Evolutionary conservation across 2,329 filamentous ascomycete species (phyloP).

Genomic region (Cladorrhinum sp.): DNA sequence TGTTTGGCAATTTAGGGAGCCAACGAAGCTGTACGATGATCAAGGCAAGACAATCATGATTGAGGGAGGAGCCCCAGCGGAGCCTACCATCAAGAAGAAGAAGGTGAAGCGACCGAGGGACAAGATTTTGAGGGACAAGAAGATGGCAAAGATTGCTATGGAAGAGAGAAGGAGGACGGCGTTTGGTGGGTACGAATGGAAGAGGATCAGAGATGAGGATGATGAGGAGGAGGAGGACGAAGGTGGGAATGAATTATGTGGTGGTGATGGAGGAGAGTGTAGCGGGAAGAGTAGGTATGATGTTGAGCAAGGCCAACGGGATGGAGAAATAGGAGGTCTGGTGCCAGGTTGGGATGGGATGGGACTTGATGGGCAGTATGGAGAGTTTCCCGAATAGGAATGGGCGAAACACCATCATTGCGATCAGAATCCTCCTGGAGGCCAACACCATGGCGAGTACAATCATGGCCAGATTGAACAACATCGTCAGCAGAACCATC

Average conservation of each 20-base stretch:
- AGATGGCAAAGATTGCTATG: conserved; percentile 65
- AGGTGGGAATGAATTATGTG: neutral
- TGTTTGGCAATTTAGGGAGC: conserved; percentile 48
- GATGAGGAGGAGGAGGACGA: neutral
- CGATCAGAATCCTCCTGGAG: neutral
- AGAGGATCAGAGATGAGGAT: conserved; percentile 40
- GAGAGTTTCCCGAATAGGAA: neutral
- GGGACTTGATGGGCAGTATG: conserved; percentile 2
- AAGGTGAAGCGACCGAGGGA: conserved; percentile 82
- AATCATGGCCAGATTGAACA: neutral
- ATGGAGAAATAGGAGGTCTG: neutral
- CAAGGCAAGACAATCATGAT: neutral
- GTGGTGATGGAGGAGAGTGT: neutral
- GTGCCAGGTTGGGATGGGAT: neutral
- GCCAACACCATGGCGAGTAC: neutral
- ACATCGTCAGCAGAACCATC: neutral
- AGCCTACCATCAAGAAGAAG: neutral
- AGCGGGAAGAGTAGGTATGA: neutral
- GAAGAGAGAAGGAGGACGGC: conserved; percentile 77
- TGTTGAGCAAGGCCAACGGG: neutral
- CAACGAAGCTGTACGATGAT: neutral
- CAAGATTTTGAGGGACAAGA: conserved; percentile 72
- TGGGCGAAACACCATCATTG: neutral
- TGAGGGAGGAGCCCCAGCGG: conserved; percentile 32
- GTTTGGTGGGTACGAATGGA: conserved; percentile 89